Conservation (phyloP, 2,329 filamentous ascomycete species). For the Didymella keratinophila region DNA sequence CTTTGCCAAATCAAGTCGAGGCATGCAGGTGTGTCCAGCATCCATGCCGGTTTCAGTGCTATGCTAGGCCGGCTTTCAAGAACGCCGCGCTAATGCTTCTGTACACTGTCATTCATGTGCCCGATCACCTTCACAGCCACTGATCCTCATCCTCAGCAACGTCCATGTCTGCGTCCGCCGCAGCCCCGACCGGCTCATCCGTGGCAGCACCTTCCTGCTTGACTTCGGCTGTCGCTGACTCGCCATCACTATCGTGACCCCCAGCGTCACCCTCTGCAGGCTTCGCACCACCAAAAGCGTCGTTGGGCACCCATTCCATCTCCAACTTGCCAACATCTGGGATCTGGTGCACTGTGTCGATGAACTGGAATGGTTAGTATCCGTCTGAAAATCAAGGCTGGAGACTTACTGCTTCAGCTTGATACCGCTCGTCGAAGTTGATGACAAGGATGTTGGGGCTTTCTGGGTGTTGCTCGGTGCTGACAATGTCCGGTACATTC, state of each 20-base stretch:
- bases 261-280: slow-evolving; percentile 2
- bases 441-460: slow-evolving; percentile 51
- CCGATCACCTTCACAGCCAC: slow-evolving; percentile 29
- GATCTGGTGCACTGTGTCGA: slow-evolving; percentile 64
- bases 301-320: slow-evolving; percentile 66
- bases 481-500: slow-evolving; percentile 47
- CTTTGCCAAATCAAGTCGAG: no score
- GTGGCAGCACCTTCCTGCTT: slow-evolving; percentile 14
- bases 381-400: neutral
- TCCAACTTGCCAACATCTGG: slow-evolving; percentile 71
- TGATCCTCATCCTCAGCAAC: slow-evolving; percentile 48
- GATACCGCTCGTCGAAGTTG: slow-evolving; percentile 58
- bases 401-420: slow-evolving; percentile 67
- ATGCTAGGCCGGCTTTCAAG: neutral
- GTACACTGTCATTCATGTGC: neutral
- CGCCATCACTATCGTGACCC: slow-evolving; percentile 22
- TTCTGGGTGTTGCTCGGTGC: slow-evolving; percentile 51
- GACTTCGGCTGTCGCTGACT: slow-evolving; percentile 23
- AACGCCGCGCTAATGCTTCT: neutral
- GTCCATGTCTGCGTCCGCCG: slow-evolving; percentile 39
- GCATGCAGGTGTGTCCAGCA: no score
- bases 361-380: slow-evolving; percentile 49
- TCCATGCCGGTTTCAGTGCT: no score
- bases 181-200: slow-evolving; percentile 14
- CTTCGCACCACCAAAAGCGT: slow-evolving; percentile 28